These are phyloP conservation scores for Volvox reticuliferus DNA, from an alignment of 139 green algal species.

Conservation along the genomic window DNA sequence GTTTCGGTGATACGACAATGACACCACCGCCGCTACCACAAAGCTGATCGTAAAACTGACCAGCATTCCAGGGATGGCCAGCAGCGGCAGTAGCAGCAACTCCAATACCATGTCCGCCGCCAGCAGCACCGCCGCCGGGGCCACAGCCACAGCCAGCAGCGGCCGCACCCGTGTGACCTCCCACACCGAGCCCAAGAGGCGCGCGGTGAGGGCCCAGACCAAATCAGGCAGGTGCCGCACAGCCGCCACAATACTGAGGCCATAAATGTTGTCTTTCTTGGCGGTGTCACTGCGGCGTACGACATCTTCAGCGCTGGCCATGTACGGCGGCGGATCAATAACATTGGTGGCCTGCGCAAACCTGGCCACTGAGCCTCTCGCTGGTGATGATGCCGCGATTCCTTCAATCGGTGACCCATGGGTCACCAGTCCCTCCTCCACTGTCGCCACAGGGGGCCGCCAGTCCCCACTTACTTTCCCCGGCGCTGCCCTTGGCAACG, in stretches of 20 bases:
- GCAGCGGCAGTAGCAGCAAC: constrained; percentile 46
- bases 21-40: not conserved
- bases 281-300: not conserved
- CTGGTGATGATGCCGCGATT: not conserved
- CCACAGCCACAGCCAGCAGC: not conserved
- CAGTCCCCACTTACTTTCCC: not conserved
- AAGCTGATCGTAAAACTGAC: constrained; percentile 2
- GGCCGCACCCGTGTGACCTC: not conserved
- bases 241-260: not conserved
- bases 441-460: not conserved
- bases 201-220: not conserved
- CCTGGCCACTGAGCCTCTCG: not conserved
- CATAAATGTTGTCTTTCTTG: not conserved
- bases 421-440: not conserved
- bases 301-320: not conserved
- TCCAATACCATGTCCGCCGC: not conserved
- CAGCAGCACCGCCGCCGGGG: not conserved
- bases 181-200: not conserved
- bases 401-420: constrained; percentile 3
- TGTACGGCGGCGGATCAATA: not conserved
- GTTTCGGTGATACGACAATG: not conserved
- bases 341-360: not conserved
- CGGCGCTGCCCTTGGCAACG: not conserved
- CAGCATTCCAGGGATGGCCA: constrained; percentile 22
- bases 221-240: not conserved